These are phyloP conservation scores for Talaromyces adpressus DNA, from an alignment of 495 filamentous ascomycete genomes.

Conservation along the genomic window DNA sequence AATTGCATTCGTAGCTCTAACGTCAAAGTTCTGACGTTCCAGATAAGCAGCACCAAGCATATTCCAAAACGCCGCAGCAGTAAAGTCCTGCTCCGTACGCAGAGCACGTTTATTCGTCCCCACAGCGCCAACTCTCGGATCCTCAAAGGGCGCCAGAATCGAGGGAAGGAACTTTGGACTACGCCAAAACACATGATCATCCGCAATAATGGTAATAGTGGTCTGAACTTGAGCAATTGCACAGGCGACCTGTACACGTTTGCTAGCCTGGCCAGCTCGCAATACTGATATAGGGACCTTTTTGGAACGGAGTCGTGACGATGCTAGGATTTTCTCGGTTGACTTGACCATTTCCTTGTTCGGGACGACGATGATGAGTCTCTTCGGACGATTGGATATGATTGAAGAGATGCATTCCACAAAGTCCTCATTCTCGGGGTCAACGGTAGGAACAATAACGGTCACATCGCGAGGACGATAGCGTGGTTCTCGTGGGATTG, in stretches of 20 bases:
- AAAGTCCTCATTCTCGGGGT: conserved; percentile 25
- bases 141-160: conserved; percentile 16
- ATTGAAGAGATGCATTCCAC: conserved; percentile 22
- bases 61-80: conserved; percentile 36
- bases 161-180: conserved; percentile 31
- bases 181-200: conserved; percentile 59
- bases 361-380: conserved; percentile 31
- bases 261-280: conserved; percentile 30
- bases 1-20: conserved; percentile 42
- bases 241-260: conserved; percentile 41
- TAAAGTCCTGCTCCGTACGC: conserved; percentile 21
- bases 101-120: conserved; percentile 45
- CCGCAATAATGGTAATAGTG: conserved; percentile 38
- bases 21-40: conserved; percentile 51
- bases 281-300: conserved; percentile 19
- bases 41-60: conserved; percentile 47
- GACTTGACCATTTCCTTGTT: conserved; percentile 11
- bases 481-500: conserved; percentile 23
- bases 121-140: conserved; percentile 39
- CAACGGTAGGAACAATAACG: conserved; percentile 48
- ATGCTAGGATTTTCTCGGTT: conserved; percentile 8
- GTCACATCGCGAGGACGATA: conserved; percentile 42
- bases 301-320: conserved; percentile 9
- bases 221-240: conserved; percentile 36
- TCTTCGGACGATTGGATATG: conserved; percentile 20